Evolutionary conservation across 106 monocot species (phyloP).

Genomic region (Phalaenopsis equestris): DNA sequence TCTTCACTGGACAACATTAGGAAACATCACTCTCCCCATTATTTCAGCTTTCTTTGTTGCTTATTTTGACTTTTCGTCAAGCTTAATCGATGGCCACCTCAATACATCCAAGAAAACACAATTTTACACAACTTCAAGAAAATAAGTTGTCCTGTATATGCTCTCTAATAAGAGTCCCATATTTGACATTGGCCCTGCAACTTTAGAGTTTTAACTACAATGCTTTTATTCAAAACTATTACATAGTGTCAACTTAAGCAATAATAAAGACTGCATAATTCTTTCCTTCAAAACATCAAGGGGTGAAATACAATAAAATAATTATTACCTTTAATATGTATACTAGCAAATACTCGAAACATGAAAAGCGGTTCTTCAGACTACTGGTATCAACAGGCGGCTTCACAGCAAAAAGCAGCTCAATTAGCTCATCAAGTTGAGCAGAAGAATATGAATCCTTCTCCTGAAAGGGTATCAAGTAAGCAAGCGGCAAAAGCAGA

Average conservation of each 20-base stretch:
- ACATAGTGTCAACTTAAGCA: background rate
- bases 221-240: background rate
- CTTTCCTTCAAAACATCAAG: background rate
- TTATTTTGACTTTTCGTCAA: background rate
- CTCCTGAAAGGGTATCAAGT: constrained; percentile 36
- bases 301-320: background rate
- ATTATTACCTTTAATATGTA: constrained; percentile 65
- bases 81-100: background rate
- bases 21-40: background rate
- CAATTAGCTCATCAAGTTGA: constrained; percentile 52
- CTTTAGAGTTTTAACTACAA: background rate
- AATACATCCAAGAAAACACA: background rate
- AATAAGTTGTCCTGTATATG: background rate
- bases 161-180: background rate
- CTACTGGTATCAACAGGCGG: constrained; percentile 20
- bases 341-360: constrained; percentile 61
- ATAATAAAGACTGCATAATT: background rate
- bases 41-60: background rate
- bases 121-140: background rate
- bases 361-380: constrained; percentile 51
- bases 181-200: background rate
- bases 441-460: constrained; percentile 48
- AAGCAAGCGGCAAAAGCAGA: constrained; percentile 2
- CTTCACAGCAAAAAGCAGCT: constrained; percentile 48
- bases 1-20: background rate